phyloP scores from a whole-genome alignment of 176 grass and related monocot species.

The Musa schizocarpa region DNA sequence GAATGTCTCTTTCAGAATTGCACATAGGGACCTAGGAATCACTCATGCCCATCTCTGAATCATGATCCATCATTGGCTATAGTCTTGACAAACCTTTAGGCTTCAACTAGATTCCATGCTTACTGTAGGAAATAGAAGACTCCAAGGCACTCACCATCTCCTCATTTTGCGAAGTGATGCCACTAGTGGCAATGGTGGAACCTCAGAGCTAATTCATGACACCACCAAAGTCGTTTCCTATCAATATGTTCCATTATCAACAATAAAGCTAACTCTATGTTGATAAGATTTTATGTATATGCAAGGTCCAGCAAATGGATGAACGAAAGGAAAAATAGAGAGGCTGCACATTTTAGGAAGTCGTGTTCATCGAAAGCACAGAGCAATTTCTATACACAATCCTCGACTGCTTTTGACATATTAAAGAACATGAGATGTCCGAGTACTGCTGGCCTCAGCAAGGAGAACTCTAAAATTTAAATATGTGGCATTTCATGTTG shows the following conservation, averaged over 20 bases:
- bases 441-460: too few species aligned
- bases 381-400: too few species aligned
- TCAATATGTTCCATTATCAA: background rate
- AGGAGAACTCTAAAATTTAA: too few species aligned
- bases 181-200: background rate
- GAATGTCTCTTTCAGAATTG: background rate
- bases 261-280: background rate
- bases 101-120: background rate
- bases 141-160: background rate
- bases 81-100: background rate
- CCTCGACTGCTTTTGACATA: too few species aligned
- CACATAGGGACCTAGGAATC: background rate
- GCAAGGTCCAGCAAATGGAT: background rate
- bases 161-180: conserved; percentile 1
- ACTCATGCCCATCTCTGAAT: background rate
- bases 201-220: background rate
- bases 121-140: background rate
- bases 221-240: background rate
- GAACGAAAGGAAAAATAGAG: background rate
- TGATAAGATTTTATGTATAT: background rate
- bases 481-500: too few species aligned
- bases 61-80: background rate
- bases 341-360: background rate
- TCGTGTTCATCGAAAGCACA: background rate
- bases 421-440: too few species aligned